Percentiles rank a stretch among this genome's conserved stretches.
These are phyloP conservation scores for Paxillus involutus DNA, from an alignment of 768 basidiomycete species.

Conservation along the genomic window DNA sequence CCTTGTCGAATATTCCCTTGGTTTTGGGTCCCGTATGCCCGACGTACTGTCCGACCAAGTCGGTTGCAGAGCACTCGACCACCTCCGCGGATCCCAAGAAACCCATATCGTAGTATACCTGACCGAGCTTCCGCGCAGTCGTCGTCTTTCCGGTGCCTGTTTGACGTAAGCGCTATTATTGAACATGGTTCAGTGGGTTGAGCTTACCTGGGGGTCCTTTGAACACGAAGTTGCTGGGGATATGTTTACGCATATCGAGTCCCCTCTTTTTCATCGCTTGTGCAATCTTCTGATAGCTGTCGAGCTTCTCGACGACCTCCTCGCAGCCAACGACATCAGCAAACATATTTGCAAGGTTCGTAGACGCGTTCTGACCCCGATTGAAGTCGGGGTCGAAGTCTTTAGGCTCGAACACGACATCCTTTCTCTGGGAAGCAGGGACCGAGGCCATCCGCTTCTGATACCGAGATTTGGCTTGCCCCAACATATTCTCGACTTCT, in stretches of 20 bases:
- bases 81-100: slow-evolving; percentile 52
- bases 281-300: slow-evolving; percentile 53
- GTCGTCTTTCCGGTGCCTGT: slow-evolving; percentile 68
- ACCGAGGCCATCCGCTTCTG: slow-evolving; percentile 38
- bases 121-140: slow-evolving; percentile 60
- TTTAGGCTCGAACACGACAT: slow-evolving; percentile 39
- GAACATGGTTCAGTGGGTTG: neutral
- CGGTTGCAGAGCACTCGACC: slow-evolving; percentile 67
- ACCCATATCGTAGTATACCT: slow-evolving; percentile 68
- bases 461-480: slow-evolving; percentile 49
- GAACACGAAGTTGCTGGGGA: slow-evolving; percentile 68
- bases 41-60: slow-evolving; percentile 69
- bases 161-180: neutral
- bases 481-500: slow-evolving; percentile 63
- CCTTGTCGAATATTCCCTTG: slow-evolving; percentile 57
- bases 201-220: slow-evolving; percentile 68
- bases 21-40: slow-evolving; percentile 76
- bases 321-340: slow-evolving; percentile 64
- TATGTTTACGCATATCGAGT: slow-evolving; percentile 45
- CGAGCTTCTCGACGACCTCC: slow-evolving; percentile 48
- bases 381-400: slow-evolving; percentile 71
- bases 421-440: slow-evolving; percentile 20
- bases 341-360: slow-evolving; percentile 58
- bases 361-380: slow-evolving; percentile 45
- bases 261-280: slow-evolving; percentile 39